These are phyloP conservation scores for Diaporthe sp. DNA, from an alignment of 2,329 filamentous ascomycete genomes.

Conservation along the genomic window DNA sequence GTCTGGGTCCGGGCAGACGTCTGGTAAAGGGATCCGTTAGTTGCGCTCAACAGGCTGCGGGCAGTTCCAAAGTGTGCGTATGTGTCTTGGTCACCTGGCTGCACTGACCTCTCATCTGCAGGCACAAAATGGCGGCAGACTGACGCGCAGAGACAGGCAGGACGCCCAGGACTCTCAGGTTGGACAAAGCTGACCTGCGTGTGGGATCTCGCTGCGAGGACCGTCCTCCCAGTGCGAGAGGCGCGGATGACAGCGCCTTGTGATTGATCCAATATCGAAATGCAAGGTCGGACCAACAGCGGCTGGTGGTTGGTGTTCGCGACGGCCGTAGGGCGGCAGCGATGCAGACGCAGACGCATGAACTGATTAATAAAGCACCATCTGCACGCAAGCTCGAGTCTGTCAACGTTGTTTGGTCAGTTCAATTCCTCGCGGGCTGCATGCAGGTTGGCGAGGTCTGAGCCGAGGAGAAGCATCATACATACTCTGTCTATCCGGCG, in stretches of 20 bases:
- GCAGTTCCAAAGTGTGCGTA: neutral
- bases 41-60: neutral
- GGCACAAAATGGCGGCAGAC: neutral
- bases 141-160: neutral
- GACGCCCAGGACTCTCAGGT: neutral
- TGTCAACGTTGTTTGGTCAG: conserved; percentile 21
- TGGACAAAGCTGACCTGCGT: conserved; percentile 16
- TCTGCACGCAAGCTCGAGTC: neutral
- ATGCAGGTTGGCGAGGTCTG: conserved; percentile 15
- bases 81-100: neutral
- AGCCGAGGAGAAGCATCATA: neutral
- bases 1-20: neutral
- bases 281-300: conserved; percentile 30
- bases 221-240: neutral
- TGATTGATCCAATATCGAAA: conserved; percentile 15
- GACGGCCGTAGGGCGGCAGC: conserved; percentile 24
- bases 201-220: neutral
- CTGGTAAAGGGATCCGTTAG: neutral
- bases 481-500: neutral
- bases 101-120: conserved; percentile 6
- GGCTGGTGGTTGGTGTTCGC: conserved; percentile 22
- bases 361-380: neutral
- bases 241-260: neutral
- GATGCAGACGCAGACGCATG: conserved; percentile 18
- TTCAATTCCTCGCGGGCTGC: conserved; percentile 4